A percentile compares a stretch with the other conserved stretches of the same genome.
Evolutionary conservation across 1,284 basidiomycete species (phyloP).

Genomic region (Cryptococcus neoformans): DNA sequence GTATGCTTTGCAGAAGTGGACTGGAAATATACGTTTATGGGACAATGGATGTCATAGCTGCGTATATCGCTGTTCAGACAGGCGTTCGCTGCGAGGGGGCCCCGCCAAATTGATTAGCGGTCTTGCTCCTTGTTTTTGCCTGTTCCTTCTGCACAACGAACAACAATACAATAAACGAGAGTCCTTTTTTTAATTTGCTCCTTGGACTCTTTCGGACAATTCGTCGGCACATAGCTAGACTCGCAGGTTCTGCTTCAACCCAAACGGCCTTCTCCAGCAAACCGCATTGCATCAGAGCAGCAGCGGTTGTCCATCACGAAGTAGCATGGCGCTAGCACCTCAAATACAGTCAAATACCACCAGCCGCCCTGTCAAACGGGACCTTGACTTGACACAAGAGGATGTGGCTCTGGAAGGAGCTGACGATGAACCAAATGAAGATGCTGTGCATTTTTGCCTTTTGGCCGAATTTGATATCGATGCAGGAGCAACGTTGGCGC

Average conservation of each 20-base stretch:
- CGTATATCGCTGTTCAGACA: background rate
- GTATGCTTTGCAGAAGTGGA: background rate
- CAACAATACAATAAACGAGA: too few species aligned
- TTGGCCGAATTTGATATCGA: constrained; percentile 96
- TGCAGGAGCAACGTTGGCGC: constrained; percentile 81
- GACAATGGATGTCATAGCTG: background rate
- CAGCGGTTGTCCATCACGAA: too few species aligned
- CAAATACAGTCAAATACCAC: background rate
- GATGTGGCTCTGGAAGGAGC: constrained; percentile 3
- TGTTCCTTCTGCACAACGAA: background rate
- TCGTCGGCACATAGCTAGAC: too few species aligned
- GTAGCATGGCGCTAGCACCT: too few species aligned
- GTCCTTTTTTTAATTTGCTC: too few species aligned
- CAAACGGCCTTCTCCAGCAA: too few species aligned
- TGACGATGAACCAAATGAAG: constrained; percentile 26
- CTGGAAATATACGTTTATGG: too few species aligned
- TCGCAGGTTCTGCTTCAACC: too few species aligned
- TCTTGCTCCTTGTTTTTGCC: background rate
- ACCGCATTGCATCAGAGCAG: too few species aligned
- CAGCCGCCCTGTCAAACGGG: constrained; percentile 7
- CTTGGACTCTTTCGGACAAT: too few species aligned
- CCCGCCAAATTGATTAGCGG: background rate
- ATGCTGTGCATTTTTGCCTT: constrained; percentile 86
- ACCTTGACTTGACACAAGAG: constrained; percentile 12
- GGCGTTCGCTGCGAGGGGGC: background rate